phyloP scores from a whole-genome alignment of 2,329 filamentous ascomycete genomes.

The Alternaria rosae region DNA sequence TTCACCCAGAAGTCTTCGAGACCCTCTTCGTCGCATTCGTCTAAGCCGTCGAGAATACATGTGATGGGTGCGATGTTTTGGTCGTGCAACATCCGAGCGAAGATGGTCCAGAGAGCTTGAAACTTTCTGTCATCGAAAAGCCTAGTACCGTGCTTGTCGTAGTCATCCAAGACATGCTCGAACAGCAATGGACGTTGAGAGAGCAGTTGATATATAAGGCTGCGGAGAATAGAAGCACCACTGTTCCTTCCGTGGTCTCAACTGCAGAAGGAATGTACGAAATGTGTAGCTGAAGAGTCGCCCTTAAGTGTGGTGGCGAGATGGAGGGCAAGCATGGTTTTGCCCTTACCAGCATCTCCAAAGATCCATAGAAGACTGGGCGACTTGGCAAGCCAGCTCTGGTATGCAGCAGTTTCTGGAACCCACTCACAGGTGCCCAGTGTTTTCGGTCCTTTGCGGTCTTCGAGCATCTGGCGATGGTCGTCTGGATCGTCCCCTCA shows the following conservation, averaged over 20 bases:
- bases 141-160: background rate
- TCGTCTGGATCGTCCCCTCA: background rate
- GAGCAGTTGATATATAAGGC: background rate
- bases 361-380: background rate
- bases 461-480: background rate
- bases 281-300: accelerated
- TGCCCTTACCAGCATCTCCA: background rate
- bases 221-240: background rate
- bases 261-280: background rate
- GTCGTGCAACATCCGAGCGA: background rate
- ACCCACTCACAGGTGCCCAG: too few relatives aligned
- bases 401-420: too few relatives aligned
- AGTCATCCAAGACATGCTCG: background rate
- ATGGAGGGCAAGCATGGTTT: background rate
- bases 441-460: background rate
- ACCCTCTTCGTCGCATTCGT: background rate
- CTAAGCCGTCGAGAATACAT: background rate
- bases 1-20: background rate
- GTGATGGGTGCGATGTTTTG: accelerated
- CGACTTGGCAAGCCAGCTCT: too few relatives aligned
- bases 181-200: background rate
- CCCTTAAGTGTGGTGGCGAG: accelerated
- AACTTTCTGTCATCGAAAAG: background rate
- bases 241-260: background rate
- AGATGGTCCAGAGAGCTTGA: background rate